Conservation (phyloP, 1,284 basidiomycete genomes). For the Papiliotrema fonsecae region DNA sequence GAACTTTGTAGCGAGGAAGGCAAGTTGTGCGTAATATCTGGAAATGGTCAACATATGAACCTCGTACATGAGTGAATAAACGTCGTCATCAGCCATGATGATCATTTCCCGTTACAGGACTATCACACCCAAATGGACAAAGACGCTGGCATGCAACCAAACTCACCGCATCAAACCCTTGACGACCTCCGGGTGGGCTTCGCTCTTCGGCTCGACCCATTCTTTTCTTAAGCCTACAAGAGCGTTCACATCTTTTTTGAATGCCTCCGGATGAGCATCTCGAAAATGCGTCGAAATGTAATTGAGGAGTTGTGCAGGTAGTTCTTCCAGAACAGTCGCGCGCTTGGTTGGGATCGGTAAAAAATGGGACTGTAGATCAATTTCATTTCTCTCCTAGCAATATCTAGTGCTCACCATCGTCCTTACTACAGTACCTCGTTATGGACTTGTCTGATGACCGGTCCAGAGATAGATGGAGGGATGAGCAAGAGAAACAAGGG, state of each 20-base stretch:
- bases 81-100: too few species aligned
- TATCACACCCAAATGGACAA: too few species aligned
- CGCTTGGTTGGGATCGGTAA: conserved; percentile 72
- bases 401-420: background rate
- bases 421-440: background rate
- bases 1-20: conserved; percentile 68
- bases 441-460: too few species aligned
- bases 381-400: background rate
- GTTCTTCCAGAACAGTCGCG: conserved; percentile 56
- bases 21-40: conserved; percentile 85
- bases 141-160: too few species aligned
- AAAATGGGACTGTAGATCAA: conserved; percentile 54
- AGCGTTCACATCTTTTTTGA: conserved; percentile 67
- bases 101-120: too few species aligned
- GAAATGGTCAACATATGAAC: too few species aligned
- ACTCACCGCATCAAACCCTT: conserved; percentile 48
- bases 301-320: conserved; percentile 58
- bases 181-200: conserved; percentile 50
- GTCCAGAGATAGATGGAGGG: too few species aligned
- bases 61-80: too few species aligned
- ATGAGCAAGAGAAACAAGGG: too few species aligned
- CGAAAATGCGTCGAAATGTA: conserved; percentile 66
- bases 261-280: conserved; percentile 83
- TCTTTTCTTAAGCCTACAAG: conserved; percentile 68
- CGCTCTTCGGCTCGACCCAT: conserved; percentile 57